Conservation (phyloP, 1,284 basidiomycete genomes). For the Trametes sp. region DNA sequence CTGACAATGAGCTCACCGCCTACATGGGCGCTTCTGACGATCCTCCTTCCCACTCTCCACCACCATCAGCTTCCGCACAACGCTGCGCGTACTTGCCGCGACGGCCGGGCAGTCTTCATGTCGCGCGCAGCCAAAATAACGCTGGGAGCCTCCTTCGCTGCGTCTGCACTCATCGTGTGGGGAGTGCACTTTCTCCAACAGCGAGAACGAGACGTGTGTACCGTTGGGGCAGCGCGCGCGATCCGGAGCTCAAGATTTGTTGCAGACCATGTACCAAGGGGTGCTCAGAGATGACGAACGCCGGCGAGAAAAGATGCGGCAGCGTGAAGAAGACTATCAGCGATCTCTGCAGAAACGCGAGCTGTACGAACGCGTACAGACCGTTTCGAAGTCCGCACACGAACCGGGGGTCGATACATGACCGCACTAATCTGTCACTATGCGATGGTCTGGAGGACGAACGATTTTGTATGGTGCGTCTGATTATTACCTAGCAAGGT, state of each 20-base stretch:
- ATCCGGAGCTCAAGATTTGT: constrained; percentile 1
- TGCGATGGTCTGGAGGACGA: neutral
- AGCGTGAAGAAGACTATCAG: constrained; percentile 71
- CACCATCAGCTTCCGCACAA: constrained; percentile 1
- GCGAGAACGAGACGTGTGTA: constrained; percentile 81
- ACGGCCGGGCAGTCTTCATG: constrained; percentile 50
- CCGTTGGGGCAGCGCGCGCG: constrained; percentile 13
- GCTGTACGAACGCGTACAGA: constrained; percentile 72
- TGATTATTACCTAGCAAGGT: neutral
- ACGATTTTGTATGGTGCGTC: neutral
- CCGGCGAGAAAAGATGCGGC: constrained; percentile 71
- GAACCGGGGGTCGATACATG: neutral
- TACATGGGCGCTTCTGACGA: neutral
- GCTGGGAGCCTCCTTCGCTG: constrained; percentile 70
- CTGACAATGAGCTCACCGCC: constrained; percentile 12
- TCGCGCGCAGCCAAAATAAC: constrained; percentile 83
- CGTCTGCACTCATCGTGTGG: constrained; percentile 83
- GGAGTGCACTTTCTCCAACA: constrained; percentile 92
- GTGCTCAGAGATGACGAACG: constrained; percentile 90
- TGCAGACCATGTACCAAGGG: constrained; percentile 89
- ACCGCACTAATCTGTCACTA: neutral
- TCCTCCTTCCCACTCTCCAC: neutral
- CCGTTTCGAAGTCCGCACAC: constrained; percentile 43
- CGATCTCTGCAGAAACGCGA: constrained; percentile 71
- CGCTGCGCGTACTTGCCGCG: neutral